These are phyloP conservation scores for Echria macrotheca DNA, from an alignment of 495 filamentous ascomycete species.

Conservation along the genomic window DNA sequence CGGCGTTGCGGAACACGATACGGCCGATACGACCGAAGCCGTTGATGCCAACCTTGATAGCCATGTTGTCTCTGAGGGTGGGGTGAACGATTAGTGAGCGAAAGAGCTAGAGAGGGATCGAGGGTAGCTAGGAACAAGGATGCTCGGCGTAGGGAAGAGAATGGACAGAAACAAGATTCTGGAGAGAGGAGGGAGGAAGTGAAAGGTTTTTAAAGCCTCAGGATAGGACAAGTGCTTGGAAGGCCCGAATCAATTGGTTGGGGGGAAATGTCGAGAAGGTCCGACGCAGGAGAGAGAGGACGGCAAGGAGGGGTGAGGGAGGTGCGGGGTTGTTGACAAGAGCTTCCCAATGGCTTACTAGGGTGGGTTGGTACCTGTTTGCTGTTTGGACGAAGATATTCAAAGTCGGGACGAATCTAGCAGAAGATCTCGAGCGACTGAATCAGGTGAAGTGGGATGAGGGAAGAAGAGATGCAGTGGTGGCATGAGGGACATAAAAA, in stretches of 20 bases:
- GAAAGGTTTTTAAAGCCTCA: constrained; percentile 28
- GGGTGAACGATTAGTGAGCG: not conserved
- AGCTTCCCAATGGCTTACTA: constrained; percentile 17
- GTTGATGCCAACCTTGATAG: constrained; percentile 87
- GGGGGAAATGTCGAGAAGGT: constrained; percentile 13
- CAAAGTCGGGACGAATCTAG: not conserved
- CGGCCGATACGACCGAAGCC: constrained; percentile 99
- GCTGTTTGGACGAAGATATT: constrained; percentile 3
- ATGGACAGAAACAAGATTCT: constrained; percentile 13
- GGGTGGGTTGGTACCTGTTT: constrained; percentile 1
- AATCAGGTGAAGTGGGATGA: constrained; percentile 8
- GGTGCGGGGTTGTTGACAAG: constrained; percentile 27
- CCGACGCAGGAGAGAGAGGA: constrained; percentile 25
- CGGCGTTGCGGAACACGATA: constrained; percentile 73
- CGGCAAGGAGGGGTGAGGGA: constrained; percentile 14
- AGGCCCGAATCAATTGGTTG: constrained; percentile 12
- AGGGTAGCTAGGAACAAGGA: constrained; percentile 2
- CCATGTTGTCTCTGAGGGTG: constrained; percentile 33
- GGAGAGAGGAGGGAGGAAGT: constrained; percentile 16
- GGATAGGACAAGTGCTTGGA: constrained; percentile 9
- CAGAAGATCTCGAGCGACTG: not conserved
- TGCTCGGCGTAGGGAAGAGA: constrained; percentile 6
- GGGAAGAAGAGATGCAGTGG: constrained; percentile 13
- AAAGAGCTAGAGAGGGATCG: not conserved
- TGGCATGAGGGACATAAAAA: constrained; percentile 36